A percentile compares a stretch with the other conserved stretches of the same genome.
These are phyloP conservation scores for Kodamaea sp. DNA, from an alignment of 1,139 yeast species.

Conservation along the genomic window DNA sequence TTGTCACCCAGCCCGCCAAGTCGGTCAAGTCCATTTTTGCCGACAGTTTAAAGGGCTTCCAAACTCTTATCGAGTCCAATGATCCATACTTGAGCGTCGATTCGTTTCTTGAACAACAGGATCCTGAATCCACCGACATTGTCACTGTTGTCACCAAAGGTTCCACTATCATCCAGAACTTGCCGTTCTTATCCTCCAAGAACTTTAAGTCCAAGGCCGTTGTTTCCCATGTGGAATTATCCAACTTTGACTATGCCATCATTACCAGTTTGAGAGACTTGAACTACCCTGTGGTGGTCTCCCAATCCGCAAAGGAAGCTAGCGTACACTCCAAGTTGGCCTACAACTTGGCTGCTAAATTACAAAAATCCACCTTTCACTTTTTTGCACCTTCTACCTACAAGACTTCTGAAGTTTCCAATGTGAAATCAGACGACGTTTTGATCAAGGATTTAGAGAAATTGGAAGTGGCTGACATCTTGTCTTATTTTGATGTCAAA, in stretches of 20 bases:
- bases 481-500: slow-evolving; percentile 26
- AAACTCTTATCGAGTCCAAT: slow-evolving; percentile 44
- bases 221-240: slow-evolving; percentile 63
- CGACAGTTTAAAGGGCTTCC: slow-evolving; percentile 23
- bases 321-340: slow-evolving; percentile 56
- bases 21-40: slow-evolving; percentile 40
- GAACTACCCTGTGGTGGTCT: slow-evolving; percentile 62
- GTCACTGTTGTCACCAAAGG: slow-evolving; percentile 57
- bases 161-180: slow-evolving; percentile 47
- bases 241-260: slow-evolving; percentile 60
- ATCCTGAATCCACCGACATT: slow-evolving; percentile 27
- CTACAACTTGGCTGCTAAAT: slow-evolving; percentile 52
- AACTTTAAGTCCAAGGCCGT: slow-evolving; percentile 45
- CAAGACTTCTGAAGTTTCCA: slow-evolving; percentile 17
- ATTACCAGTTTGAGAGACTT: slow-evolving; percentile 74
- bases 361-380: slow-evolving; percentile 64
- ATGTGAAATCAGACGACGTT: slow-evolving; percentile 16
- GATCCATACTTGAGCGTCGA: slow-evolving; percentile 56
- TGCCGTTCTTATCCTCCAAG: slow-evolving; percentile 54
- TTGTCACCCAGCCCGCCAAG: slow-evolving; percentile 50
- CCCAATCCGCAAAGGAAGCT: slow-evolving; percentile 58
- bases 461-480: slow-evolving; percentile 25
- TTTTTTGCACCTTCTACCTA: slow-evolving; percentile 47
- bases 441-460: slow-evolving; percentile 16
- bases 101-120: slow-evolving; percentile 23